Evolutionary conservation across 495 filamentous ascomycete species (phyloP).

Genomic region (Neurospora terricola): DNA sequence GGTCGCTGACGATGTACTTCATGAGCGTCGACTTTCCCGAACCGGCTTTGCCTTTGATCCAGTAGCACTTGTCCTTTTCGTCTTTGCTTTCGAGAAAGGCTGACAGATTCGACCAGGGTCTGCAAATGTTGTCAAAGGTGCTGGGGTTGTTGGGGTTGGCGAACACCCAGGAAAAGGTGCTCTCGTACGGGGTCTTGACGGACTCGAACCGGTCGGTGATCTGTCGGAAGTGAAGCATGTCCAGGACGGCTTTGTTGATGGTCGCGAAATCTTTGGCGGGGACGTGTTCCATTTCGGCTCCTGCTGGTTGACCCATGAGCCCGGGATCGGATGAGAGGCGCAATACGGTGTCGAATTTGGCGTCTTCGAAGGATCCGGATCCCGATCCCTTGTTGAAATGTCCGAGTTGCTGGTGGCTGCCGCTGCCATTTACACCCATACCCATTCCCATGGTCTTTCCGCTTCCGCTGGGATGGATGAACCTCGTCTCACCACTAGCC

Average conservation of each 20-base stretch:
- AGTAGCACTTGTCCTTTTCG: neutral
- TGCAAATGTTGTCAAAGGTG: neutral
- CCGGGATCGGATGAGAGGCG: neutral
- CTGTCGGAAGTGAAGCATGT: neutral
- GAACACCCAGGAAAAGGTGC: neutral
- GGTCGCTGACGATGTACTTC: neutral
- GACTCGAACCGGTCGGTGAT: neutral
- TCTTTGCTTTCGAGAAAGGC: neutral
- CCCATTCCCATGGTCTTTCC: neutral
- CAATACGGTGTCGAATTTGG: neutral
- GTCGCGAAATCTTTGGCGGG: neutral
- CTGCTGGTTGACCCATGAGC: neutral
- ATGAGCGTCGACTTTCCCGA: neutral
- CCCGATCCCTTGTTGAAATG: neutral
- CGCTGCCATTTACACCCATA: neutral
- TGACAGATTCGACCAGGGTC: neutral
- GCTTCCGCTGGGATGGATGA: neutral
- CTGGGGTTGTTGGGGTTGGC: neutral
- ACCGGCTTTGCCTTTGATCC: neutral
- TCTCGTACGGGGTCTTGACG: neutral
- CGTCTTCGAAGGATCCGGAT: neutral
- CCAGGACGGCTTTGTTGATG: neutral
- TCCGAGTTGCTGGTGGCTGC: neutral
- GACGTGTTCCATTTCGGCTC: neutral
- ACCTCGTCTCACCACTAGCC: neutral